phyloP scores from a whole-genome alignment of 139 green algal species.

The Chloropicon primus region DNA sequence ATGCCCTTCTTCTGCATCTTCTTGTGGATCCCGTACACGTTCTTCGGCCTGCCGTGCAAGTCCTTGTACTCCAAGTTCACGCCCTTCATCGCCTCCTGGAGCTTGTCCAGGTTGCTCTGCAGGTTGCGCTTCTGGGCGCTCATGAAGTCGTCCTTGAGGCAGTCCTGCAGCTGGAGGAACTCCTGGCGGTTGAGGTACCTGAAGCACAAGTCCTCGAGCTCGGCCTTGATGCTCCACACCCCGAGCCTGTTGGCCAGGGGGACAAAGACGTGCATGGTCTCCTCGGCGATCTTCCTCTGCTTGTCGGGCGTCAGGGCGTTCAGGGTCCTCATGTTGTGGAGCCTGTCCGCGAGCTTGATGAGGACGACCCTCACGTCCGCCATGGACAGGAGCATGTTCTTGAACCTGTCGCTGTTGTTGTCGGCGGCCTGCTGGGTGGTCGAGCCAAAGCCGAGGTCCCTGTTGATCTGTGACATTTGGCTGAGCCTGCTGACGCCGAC shows the following conservation, averaged over 20 bases:
- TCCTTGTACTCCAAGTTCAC: conserved; percentile 52
- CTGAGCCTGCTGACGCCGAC: conserved; percentile 61
- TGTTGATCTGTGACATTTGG: conserved; percentile 76
- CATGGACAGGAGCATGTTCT: conserved; percentile 55
- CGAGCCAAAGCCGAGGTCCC: conserved; percentile 5
- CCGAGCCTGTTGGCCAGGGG: conserved; percentile 80
- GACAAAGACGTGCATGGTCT: conserved; percentile 67
- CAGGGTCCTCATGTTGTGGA: conserved; percentile 57
- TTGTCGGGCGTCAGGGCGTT: conserved; percentile 60
- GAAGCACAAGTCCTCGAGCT: conserved; percentile 86
- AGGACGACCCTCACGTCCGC: conserved; percentile 68
- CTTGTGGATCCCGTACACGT: conserved; percentile 69
- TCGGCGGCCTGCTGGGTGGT: background rate
- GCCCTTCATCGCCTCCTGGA: conserved; percentile 33
- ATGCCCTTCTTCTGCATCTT: conserved; percentile 64
- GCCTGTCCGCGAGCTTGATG: conserved; percentile 64
- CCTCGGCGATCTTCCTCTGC: conserved; percentile 36
- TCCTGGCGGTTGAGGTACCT: conserved; percentile 49
- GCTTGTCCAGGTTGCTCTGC: conserved; percentile 39
- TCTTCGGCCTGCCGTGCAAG: conserved; percentile 77
- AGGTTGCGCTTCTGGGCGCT: conserved; percentile 16
- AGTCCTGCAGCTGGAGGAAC: background rate
- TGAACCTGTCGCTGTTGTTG: conserved; percentile 32
- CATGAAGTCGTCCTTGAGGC: background rate
- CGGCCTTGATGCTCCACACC: conserved; percentile 73